Evolutionary conservation across 495 filamentous ascomycete species (phyloP).

Genomic region (Neurospora tetrasperma): DNA sequence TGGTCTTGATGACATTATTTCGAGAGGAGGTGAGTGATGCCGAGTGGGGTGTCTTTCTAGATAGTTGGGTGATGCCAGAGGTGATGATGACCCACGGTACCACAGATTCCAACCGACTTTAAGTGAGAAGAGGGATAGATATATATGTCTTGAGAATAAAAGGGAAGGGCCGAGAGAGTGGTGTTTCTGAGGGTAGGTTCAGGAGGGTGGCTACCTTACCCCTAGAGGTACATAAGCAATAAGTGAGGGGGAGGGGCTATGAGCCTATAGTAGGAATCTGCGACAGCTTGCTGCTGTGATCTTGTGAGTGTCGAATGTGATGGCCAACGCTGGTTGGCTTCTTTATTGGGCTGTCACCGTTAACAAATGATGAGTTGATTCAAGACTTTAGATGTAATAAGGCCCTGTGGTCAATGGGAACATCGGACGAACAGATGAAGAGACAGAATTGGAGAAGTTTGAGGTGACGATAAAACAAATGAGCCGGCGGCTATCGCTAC

Average conservation of each 20-base stretch:
- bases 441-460: background rate
- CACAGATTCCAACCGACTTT: background rate
- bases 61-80: background rate
- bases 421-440: background rate
- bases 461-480: background rate
- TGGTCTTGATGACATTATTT: constrained; percentile 38
- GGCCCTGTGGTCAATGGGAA: background rate
- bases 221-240: background rate
- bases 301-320: background rate
- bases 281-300: background rate
- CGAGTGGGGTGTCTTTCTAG: background rate
- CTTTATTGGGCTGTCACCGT: background rate
- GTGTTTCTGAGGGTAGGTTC: background rate
- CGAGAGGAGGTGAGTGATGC: background rate
- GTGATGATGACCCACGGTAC: background rate
- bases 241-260: background rate
- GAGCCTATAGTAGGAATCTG: background rate
- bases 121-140: background rate
- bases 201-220: background rate
- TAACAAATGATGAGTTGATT: background rate
- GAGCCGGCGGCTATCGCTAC: background rate
- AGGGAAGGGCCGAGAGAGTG: background rate
- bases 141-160: background rate
- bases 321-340: background rate
- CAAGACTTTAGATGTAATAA: background rate